Evolutionary conservation across 108 stramenopile genomes (phyloP), one percentile per base, ranked within the genome.

Genomic region (Skeletonema grethae): DNA sequence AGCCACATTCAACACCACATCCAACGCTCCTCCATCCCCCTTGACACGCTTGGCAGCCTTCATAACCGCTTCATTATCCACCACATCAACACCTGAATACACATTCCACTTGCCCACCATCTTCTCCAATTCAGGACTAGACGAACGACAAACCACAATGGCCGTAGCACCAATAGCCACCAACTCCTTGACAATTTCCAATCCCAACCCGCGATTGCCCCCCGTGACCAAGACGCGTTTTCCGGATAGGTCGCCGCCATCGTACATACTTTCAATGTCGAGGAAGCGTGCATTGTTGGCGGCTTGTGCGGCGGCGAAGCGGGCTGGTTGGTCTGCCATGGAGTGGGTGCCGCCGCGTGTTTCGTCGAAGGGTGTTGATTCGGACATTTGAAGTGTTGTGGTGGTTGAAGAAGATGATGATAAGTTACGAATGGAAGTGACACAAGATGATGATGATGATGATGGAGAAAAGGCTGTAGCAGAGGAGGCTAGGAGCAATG

Each of bases 171-270:
- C 93, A 65, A 85, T 74, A 8, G 85, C 67, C 5, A 86, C 90
- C 4, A 88, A 63, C 72, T 93, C 88, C 57, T 92, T 88, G 28
- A 87, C 87, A 57, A 95, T 85, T 60, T 82, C 95, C 16, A 90
- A 73, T 10, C 96, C 96, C 18, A 97, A 72, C 0, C 95, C 95
- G 13, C 95, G 88, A 60, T 93, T 95, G 25, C 93, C 96, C 16
- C 95, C 96, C 4, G 94, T 92, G 53, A 97, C 91, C 22, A 95
- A 58, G 15, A 95, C 90, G 22, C 88, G 84, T 70, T 92, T 92
- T 38, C 91, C 91, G 15, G 77, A 70, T 16, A 92, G 58, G 22
- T 86, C 85, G 6, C 77, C 69, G 12, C 85, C 85, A 57, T 91
- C 80, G 65, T 86, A 92, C 39, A 91, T 83, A 35, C 57, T 77